Base-by-base conservation (phyloP, 345 rosid genomes). In the Clausena lansium region DNA sequence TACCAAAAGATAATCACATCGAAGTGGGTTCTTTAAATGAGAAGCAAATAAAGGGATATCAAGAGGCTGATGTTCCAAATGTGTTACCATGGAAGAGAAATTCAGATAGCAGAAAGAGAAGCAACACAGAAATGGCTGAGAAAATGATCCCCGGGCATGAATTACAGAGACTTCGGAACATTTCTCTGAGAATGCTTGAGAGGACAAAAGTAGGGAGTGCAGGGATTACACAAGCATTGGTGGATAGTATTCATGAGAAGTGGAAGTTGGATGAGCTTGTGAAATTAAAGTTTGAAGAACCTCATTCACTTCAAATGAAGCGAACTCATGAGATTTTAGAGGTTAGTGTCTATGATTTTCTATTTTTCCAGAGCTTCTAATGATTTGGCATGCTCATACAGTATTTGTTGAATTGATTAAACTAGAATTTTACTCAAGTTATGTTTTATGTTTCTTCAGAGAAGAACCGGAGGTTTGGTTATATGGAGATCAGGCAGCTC, bases 401-500 rank as follows among this genome's bases (percentile, higher is more conserved):
- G 72, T 69, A 71, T 32, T 47, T 55, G 70, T 28, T 22, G 55
- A 61, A 74, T 68, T 65, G 64, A 52, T 32, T 57, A 70, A 61
- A 32, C 55, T 75, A 30, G 54, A 76, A 70, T 77, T 62, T 79
- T 67, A 73, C 73, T 73, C 79, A 59, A 67, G 72, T 76, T 83
- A 67, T 62, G 64, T 75, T 76, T 62, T 50, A 38, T 77, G 63
- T 65, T 80, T 28, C 70, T 57, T 79, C 94, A 95, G 99, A 85
- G 80, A 77, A 93, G 86, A 87, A 91, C 98, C 0, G 94, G 98
- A 59, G 99, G 99, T 47, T 82, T 95, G 83, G 88, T 95, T 72
- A 92, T 93, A 81, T 93, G 94, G 98, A 93, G 99, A 85, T 92
- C 99, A 45, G 99, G 99, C 62, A 88, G 97, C 83, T 92, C 95